Conservation (phyloP, 2,329 filamentous ascomycete genomes). For the Mollisia scopiformis region DNA sequence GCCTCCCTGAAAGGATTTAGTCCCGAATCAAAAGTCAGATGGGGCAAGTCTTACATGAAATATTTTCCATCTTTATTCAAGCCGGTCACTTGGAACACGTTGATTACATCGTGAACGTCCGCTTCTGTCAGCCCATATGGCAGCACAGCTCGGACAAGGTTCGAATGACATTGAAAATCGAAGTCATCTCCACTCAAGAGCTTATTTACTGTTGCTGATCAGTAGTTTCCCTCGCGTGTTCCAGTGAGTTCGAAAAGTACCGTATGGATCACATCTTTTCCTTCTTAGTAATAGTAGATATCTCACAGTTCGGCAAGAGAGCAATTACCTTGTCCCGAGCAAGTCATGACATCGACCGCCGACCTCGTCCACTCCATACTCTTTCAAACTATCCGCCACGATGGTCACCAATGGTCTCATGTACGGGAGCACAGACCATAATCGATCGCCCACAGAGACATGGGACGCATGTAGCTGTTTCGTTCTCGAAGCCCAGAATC, state of each 20-base stretch:
- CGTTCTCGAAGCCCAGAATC: slow-evolving; percentile 81
- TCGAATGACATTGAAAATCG: slow-evolving; percentile 84
- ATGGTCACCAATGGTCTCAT: slow-evolving; percentile 77
- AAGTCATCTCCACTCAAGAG: slow-evolving; percentile 73
- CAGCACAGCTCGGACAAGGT: slow-evolving; percentile 73
- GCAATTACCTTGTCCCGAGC: slow-evolving; percentile 61
- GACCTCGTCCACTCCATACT: slow-evolving; percentile 63
- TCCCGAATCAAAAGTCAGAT: not conserved
- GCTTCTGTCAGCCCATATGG: slow-evolving; percentile 70
- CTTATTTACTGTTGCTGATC: slow-evolving; percentile 57
- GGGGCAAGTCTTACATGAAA: slow-evolving; percentile 59
- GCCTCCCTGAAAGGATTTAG: slow-evolving; percentile 39
- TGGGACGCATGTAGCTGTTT: slow-evolving; percentile 79
- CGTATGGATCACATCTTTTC: slow-evolving; percentile 76
- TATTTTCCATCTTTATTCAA: slow-evolving; percentile 73
- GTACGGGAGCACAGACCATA: slow-evolving; percentile 80
- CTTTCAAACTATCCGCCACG: slow-evolving; percentile 64
- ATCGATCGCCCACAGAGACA: slow-evolving; percentile 69
- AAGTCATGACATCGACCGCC: slow-evolving; percentile 77
- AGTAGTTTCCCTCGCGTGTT: not conserved
- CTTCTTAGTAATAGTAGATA: too few relatives aligned
- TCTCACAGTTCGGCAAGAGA: not conserved
- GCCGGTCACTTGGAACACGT: slow-evolving; percentile 84
- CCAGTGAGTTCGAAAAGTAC: slow-evolving; percentile 30
- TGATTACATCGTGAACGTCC: slow-evolving; percentile 84